Evolutionary conservation across 108 stramenopile genomes (phyloP), one percentile per base, ranked within the genome.

Genomic region (Aureococcus anophagefferens): DNA sequence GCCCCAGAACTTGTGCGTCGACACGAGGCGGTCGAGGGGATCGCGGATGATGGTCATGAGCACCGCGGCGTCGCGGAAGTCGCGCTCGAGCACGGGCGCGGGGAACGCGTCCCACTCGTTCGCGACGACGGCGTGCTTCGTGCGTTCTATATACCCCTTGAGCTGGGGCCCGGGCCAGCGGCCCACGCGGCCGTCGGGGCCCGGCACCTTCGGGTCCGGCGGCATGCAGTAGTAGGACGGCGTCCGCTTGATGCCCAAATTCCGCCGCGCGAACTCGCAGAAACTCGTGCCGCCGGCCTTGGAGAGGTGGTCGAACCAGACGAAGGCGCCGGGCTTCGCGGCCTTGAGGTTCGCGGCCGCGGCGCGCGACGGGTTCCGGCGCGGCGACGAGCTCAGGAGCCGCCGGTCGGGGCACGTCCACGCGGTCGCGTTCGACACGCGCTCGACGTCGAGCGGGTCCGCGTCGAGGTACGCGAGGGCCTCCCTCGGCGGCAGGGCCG

Each of bases 181-280:
- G 14, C 83, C 83, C 21, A 80, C 80, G 3, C 80, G 59, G 3
- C 71, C 80, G 62, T 78, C 80, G 16, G 31, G 29, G 63, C 51
- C 51, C 51, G 14, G 14, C 7, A 59, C 13, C 7, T 74, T 36
- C 31, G 67, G 25, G 29, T 73, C 72, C 9, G 74, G 5, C n/a
- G 83, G 83, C 83, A 83, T 83, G 67, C 83, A 83, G 64, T 78
- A 80, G 68, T 80, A 80, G 65, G 5, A 21, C 29, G 83, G 83
- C 17, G 80, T 77, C 35, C 68, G 34, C 5, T 31, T 14, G 29
- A 33, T 32, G 17, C 33, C 45, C 68, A 83, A 64, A 44, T 83
- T 83, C 36, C 70, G 64, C 30, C 76, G 51, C 31, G 77, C 80
- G 25, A 83, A 36, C 16, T 34, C 70, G 62, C 83, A 83, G 63